phyloP scores from a whole-genome alignment of 116 monocot species.

The Zostera marina region DNA sequence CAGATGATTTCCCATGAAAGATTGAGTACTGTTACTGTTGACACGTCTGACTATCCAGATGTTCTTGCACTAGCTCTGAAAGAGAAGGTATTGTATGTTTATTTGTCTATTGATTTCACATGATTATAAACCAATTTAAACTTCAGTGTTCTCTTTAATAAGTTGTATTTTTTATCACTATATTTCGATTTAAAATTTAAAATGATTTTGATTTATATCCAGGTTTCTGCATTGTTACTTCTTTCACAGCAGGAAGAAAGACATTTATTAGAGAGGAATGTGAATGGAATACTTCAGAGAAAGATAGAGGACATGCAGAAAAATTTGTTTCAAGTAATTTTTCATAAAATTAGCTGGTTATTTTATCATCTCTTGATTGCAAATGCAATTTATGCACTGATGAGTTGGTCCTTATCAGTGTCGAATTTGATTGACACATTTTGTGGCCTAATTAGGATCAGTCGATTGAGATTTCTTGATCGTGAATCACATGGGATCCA shows the following conservation, averaged over 20 bases:
- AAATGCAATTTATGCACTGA: no score
- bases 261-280: constrained; percentile 59
- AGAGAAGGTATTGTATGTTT: constrained; percentile 46
- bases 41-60: constrained; percentile 25
- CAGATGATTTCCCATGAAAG: constrained; percentile 18
- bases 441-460: no score
- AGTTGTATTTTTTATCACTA: neutral
- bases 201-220: neutral
- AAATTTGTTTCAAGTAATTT: constrained; percentile 66
- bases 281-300: constrained; percentile 45
- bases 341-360: neutral
- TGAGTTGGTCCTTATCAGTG: no score
- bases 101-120: neutral
- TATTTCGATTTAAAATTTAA: neutral
- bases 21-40: constrained; percentile 4
- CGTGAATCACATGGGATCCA: no score
- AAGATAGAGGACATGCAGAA: constrained; percentile 65
- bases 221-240: constrained; percentile 73
- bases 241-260: constrained; percentile 94
- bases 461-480: no score
- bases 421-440: no score
- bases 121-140: neutral
- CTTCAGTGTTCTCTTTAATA: neutral
- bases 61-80: constrained; percentile 60
- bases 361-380: no score